These are phyloP conservation scores for Picea glauca DNA, from an alignment of 75 land plant species.

Conservation along the genomic window DNA sequence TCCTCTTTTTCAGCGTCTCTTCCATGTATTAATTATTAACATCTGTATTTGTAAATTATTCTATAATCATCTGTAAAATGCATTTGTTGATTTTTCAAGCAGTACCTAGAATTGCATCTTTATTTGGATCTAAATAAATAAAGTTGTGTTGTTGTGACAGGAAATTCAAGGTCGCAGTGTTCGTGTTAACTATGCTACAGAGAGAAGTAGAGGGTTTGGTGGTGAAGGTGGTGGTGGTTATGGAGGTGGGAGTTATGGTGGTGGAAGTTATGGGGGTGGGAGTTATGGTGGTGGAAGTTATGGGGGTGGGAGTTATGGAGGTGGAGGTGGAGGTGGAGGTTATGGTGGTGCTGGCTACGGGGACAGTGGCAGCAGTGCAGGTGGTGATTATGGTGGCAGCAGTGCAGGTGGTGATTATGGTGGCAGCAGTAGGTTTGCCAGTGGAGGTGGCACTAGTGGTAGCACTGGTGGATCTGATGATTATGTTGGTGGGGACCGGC, in stretches of 20 bases:
- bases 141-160: neutral
- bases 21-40: too few species aligned
- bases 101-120: too few species aligned
- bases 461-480: too few species aligned
- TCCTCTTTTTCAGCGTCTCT: too few species aligned
- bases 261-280: neutral
- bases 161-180: neutral
- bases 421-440: neutral
- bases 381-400: neutral
- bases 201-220: neutral
- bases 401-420: neutral
- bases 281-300: neutral
- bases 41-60: too few species aligned
- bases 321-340: neutral
- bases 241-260: neutral
- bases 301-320: neutral
- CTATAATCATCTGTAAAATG: too few species aligned
- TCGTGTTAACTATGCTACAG: neutral
- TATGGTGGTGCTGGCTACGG: neutral
- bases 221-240: neutral
- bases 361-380: neutral
- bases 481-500: too few species aligned
- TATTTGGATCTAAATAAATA: too few species aligned
- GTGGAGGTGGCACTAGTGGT: neutral
- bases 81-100: too few species aligned